Base-by-base conservation (phyloP, 148 eudicot species). In the Diospyros lotus region DNA sequence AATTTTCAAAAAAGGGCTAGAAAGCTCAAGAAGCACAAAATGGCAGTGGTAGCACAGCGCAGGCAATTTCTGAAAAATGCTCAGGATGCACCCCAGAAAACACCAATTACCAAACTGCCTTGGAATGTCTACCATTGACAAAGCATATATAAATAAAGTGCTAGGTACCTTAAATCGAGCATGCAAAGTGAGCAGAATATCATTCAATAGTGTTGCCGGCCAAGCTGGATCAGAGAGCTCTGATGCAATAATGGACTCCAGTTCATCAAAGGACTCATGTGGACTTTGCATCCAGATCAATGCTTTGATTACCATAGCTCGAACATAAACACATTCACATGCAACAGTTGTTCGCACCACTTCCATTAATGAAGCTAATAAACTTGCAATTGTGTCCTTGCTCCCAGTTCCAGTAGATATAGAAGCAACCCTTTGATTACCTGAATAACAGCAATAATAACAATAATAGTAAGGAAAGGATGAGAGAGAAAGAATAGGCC, bases 271-370 rank as follows among this genome's bases (percentile, higher is more conserved):
- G n/a, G 94, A 82, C 81, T 95, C 97, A 72, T 89, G 82, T 69
- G 99, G 99, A 82, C 99, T 92, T 88, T 95, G 99, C 99, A 95
- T 95, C 99, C 98, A 94, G 78, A 94, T 92, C 77, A 94, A 81
- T 48, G 97, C 98, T 80, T 94, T 94, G 70, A 94, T 90, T 62
- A 94, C 97, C 98, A 90, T 89, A 63, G 96, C 97, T 66, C 99
- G 94, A 72, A 95, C 94, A 84, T 90, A 92, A 78, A 95, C 97
- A 86, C 99, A 95, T 88, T 95, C 99, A 82, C 97, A 95, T 45
- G 99, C 99, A 58, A 92, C 91, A 71, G 99, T 95, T 78, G 99
- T 95, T 73, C 99, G 83, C 78, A 95, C 99, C 78, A 92, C 97
- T 84, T 95, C 99, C 99, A 95, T 92, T 72, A 95, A 78, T 64